phyloP scores from a whole-genome alignment of 495 filamentous ascomycete genomes.

The Lasiosphaeris hirsuta region DNA sequence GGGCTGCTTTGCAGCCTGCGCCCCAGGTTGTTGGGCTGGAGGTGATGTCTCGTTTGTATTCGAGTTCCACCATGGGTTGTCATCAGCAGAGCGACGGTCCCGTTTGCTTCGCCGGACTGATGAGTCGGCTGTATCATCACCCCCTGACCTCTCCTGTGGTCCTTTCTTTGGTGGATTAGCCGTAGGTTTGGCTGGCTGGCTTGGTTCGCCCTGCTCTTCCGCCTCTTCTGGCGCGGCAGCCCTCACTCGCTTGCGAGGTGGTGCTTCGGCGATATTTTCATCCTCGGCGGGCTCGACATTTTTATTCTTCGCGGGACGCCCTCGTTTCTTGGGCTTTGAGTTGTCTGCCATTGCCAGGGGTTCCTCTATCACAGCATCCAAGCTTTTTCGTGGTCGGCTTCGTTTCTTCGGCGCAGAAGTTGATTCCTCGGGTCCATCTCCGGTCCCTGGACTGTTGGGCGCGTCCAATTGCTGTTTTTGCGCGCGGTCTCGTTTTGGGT shows the following conservation, averaged over 20 bases:
- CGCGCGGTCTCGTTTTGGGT: not conserved
- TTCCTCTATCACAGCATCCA: slow-evolving; percentile 1
- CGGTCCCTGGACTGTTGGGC: not conserved
- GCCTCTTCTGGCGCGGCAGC: not conserved
- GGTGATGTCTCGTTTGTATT: no score
- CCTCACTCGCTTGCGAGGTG: slow-evolving; percentile 20
- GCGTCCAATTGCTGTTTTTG: not conserved
- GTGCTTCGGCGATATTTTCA: not conserved
- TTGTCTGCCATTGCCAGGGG: not conserved
- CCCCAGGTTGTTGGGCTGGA: not conserved
- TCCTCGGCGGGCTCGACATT: slow-evolving; percentile 7
- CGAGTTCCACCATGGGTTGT: not conserved
- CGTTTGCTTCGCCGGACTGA: slow-evolving; percentile 6
- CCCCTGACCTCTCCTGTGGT: not conserved
- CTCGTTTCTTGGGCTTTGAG: slow-evolving; percentile 19
- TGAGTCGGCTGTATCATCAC: not conserved
- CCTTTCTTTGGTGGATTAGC: not conserved
- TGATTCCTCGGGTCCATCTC: not conserved
- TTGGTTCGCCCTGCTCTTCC: slow-evolving; percentile 1
- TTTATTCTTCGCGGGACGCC: slow-evolving; percentile 14
- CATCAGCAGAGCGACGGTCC: slow-evolving; percentile 6
- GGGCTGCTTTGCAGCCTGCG: not conserved
- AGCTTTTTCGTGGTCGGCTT: slow-evolving; percentile 16
- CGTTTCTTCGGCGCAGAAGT: slow-evolving; percentile 18
- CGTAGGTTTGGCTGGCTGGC: not conserved